phyloP scores from a whole-genome alignment of 2,329 filamentous ascomycete genomes.

The Cladophialophora immunda region DNA sequence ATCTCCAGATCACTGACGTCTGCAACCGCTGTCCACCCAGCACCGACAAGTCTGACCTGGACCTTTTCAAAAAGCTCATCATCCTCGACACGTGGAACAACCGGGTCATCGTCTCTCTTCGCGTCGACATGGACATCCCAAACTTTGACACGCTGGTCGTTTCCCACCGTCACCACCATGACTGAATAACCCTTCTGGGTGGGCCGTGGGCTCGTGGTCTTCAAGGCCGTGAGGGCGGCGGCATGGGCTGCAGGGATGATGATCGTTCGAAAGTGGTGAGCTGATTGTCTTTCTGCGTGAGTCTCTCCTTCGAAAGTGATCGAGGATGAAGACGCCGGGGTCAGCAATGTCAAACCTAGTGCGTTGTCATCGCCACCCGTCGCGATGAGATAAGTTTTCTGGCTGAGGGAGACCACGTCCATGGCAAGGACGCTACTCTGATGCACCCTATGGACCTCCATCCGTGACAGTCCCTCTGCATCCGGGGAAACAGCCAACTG shows the following conservation, averaged over 20 bases:
- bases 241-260: conserved; percentile 55
- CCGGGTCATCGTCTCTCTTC: conserved; percentile 9
- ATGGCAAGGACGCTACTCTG: conserved; percentile 79
- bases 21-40: conserved; percentile 39
- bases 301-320: neutral
- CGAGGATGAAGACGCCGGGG: conserved; percentile 1
- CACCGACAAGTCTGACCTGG: conserved; percentile 28
- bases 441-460: conserved; percentile 62
- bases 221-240: conserved; percentile 53
- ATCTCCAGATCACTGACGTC: conserved; percentile 39
- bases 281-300: neutral
- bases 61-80: conserved; percentile 24
- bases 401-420: conserved; percentile 45
- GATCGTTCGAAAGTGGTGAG: conserved; percentile 43
- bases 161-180: conserved; percentile 51
- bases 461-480: neutral
- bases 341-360: conserved; percentile 64
- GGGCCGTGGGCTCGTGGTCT: conserved; percentile 41
- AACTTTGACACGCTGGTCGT: conserved; percentile 57
- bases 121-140: conserved; percentile 50
- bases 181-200: conserved; percentile 31
- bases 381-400: conserved; percentile 62
- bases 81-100: neutral
- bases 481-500: neutral
- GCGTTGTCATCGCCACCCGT: conserved; percentile 92